Conservation (phyloP, 176 grass and related monocot genomes). For the Triticum dicoccoides region DNA sequence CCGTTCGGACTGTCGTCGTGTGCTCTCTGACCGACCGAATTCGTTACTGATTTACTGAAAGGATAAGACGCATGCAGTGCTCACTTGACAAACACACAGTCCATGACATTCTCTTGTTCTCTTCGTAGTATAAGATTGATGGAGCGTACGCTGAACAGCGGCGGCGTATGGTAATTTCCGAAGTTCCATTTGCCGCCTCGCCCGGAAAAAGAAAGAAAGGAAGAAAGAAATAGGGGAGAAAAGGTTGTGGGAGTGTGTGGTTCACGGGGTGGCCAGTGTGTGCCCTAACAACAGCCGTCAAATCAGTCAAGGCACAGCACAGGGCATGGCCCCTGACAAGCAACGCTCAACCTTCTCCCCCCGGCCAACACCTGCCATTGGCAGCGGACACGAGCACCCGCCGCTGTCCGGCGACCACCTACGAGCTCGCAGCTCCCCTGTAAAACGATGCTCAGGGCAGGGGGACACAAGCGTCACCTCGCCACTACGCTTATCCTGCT, state of each 20-base stretch:
- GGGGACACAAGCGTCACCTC: slow-evolving; percentile 67
- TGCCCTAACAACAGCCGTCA: slow-evolving; percentile 22
- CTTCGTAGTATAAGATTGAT: not conserved
- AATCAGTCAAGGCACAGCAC: slow-evolving; percentile 19
- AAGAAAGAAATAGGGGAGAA: not conserved
- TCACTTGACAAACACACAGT: not conserved
- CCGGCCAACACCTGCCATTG: slow-evolving; percentile 22
- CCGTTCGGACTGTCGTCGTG: not conserved
- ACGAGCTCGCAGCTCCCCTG: slow-evolving; percentile 1
- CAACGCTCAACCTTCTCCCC: slow-evolving; percentile 19
- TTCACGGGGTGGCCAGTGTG: not conserved
- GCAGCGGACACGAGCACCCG: slow-evolving; percentile 32
- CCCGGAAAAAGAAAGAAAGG: slow-evolving; percentile 30
- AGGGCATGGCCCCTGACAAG: not conserved
- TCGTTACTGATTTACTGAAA: not conserved
- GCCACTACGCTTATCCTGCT: slow-evolving; percentile 38
- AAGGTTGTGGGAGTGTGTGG: not conserved
- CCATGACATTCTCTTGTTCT: not conserved
- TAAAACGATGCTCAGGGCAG: slow-evolving; percentile 21
- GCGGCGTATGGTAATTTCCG: slow-evolving; percentile 26
- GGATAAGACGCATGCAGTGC: not conserved
- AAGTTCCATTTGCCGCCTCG: slow-evolving; percentile 35
- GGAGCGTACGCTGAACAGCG: not conserved
- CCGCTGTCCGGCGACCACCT: slow-evolving; percentile 13
- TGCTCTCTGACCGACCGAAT: not conserved